Evolutionary conservation across 768 basidiomycete genomes (phyloP).

Genomic region (Amylocystis lapponica): DNA sequence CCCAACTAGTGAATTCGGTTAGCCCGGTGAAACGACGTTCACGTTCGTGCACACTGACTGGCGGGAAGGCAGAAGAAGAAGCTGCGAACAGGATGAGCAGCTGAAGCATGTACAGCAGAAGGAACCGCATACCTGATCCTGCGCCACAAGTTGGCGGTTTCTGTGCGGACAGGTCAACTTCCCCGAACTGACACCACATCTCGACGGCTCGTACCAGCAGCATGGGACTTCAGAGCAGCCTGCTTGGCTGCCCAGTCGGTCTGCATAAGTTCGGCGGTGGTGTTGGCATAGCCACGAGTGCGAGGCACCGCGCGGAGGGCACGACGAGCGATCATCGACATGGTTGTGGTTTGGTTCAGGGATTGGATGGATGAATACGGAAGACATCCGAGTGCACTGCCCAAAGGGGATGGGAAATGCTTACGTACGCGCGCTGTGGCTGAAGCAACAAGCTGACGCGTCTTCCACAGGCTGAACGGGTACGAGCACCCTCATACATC

Average conservation of each 20-base stretch:
- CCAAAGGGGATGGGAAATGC: not conserved
- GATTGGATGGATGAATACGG: slow-evolving; percentile 3
- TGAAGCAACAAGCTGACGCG: slow-evolving; percentile 30
- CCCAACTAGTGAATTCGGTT: slow-evolving; percentile 11
- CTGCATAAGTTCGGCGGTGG: slow-evolving; percentile 17
- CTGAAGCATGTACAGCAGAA: too few species aligned
- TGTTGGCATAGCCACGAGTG: slow-evolving; percentile 22
- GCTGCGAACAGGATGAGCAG: slow-evolving; percentile 32
- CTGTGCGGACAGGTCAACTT: slow-evolving; percentile 32
- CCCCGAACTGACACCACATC: not conserved
- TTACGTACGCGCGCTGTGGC: slow-evolving; percentile 4
- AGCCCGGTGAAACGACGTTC: not conserved
- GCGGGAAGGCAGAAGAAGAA: slow-evolving; percentile 71
- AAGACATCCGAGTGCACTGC: not conserved
- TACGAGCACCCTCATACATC: slow-evolving; percentile 6
- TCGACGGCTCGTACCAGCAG: slow-evolving; percentile 15
- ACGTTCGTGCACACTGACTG: slow-evolving; percentile 40
- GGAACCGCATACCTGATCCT: slow-evolving; percentile 65
- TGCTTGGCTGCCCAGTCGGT: slow-evolving; percentile 15
- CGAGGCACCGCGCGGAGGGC: slow-evolving; percentile 37
- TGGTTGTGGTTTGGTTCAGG: slow-evolving; percentile 9
- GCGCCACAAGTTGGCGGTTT: slow-evolving; percentile 77
- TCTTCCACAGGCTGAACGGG: slow-evolving; percentile 19
- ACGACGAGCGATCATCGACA: slow-evolving; percentile 39
- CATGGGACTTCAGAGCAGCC: slow-evolving; percentile 16